These are phyloP conservation scores for Monosporascus sp. DNA, from an alignment of 2,329 filamentous ascomycete genomes.

Conservation along the genomic window DNA sequence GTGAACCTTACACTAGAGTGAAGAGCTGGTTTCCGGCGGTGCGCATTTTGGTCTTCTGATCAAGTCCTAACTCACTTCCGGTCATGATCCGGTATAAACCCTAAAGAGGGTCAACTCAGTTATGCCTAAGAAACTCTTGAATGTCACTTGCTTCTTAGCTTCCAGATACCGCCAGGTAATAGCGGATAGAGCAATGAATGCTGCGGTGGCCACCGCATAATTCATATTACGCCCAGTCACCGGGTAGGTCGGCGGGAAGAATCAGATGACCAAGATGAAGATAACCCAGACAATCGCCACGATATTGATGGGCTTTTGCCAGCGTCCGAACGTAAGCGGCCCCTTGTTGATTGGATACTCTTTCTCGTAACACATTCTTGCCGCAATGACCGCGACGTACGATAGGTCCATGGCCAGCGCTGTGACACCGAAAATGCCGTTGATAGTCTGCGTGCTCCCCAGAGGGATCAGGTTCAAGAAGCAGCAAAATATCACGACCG, in stretches of 20 bases:
- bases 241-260: constrained; percentile 43
- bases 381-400: constrained; percentile 57
- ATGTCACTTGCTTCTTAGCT: neutral
- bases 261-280: constrained; percentile 38
- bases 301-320: constrained; percentile 50
- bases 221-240: constrained; percentile 47
- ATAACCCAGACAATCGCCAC: constrained; percentile 56
- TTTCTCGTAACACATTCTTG: constrained; percentile 48
- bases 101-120: neutral
- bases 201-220: constrained; percentile 11
- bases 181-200: constrained; percentile 42
- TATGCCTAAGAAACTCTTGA: neutral
- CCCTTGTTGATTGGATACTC: constrained; percentile 50
- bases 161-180: constrained; percentile 39
- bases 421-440: constrained; percentile 48
- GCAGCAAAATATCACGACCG: constrained; percentile 54
- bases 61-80: no score
- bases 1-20: no score
- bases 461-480: constrained; percentile 47
- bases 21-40: no score
- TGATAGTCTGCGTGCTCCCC: constrained; percentile 45
- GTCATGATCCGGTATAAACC: neutral
- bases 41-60: no score
- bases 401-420: constrained; percentile 47
- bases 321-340: constrained; percentile 52